Base-by-base conservation (phyloP, 371 early-diverging fungal genomes). In the Mucor racemosus region DNA sequence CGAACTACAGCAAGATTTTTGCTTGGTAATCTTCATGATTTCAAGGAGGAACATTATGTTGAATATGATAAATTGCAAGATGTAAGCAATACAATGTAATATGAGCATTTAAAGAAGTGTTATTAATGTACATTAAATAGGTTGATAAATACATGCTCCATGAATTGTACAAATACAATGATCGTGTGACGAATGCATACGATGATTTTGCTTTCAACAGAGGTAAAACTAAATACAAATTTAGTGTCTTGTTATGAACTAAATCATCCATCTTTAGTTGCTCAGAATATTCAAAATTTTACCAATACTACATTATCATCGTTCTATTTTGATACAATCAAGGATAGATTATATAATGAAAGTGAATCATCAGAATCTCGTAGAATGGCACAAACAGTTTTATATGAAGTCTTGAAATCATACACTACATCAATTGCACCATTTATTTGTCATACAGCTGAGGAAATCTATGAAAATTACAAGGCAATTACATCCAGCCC, bases 311-410 rank as follows among this genome's bases (percentile, higher is more conserved):
- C 81, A 3, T 77, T 94, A 7, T 95, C 95, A 1, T 86, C 93
- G 0, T 90, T 92, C 60, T 95, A 95, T 73, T 89, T 95, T 79
- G 95, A 95, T 62, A 77, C 89, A 8, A 82, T 91, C 74, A 95
- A 95, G 80, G 95, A 95, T 68, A 82, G 92, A 53, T 76, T 95
- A 10, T 95, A 95, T 56, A 88, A 90, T 26, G 88, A 90, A 41
- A 39, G 70, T 19, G 60, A 60, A 19, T 64, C 69, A 3, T 64
- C 76, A 0, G 33, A 41, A 0, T 61, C 81, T 41, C 85, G 95
- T 53, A 80, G 85, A 33, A 82, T 84, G 39, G 89, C 89, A 38
- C 92, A 92, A 65, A 88, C 92, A 0, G 91, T 88, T 3, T 76
- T 94, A 7, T 89, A 85, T 72, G 86, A 91, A 50, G 86, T 88